Percentiles rank a stretch among this genome's conserved stretches.
Evolutionary conservation across 768 basidiomycete species (phyloP).

Genomic region (Auricularia cornea): DNA sequence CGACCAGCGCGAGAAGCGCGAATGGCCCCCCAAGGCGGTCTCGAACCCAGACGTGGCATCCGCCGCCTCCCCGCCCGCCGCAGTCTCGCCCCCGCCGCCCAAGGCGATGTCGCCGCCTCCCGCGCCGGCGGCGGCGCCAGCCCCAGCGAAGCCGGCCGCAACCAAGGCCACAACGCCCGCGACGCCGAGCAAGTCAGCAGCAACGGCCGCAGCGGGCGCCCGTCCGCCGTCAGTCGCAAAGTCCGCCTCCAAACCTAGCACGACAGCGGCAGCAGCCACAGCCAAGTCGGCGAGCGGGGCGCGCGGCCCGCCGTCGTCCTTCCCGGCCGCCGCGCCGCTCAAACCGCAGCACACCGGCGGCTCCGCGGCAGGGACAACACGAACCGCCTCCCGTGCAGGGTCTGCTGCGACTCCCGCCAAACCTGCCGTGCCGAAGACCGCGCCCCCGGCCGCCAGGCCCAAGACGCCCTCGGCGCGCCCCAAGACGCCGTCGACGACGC

Average conservation of each 20-base stretch:
- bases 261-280: not conserved
- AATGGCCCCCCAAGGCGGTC: constrained; percentile 61
- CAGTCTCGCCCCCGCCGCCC: constrained; percentile 12
- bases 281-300: not conserved
- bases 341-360: constrained; percentile 35
- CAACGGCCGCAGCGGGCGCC: not conserved
- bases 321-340: constrained; percentile 14
- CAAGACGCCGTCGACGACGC: constrained; percentile 27
- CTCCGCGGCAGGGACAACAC: constrained; percentile 20
- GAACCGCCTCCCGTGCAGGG: constrained; percentile 3
- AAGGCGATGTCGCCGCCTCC: constrained; percentile 14
- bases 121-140: constrained; percentile 13
- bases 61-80: constrained; percentile 10
- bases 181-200: constrained; percentile 6
- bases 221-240: not conserved
- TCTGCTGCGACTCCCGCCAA: constrained; percentile 11
- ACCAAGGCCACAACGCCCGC: constrained; percentile 24
- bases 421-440: constrained; percentile 17
- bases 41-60: constrained; percentile 3
- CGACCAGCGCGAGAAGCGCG: constrained; percentile 60
- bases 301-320: not conserved
- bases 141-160: constrained; percentile 17
- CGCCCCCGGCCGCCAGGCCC: constrained; percentile 6
- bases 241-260: not conserved
- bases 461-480: constrained; percentile 23